Base-by-base conservation (phyloP, 805 yeast species). In the Brettanomyces nanus region DNA sequence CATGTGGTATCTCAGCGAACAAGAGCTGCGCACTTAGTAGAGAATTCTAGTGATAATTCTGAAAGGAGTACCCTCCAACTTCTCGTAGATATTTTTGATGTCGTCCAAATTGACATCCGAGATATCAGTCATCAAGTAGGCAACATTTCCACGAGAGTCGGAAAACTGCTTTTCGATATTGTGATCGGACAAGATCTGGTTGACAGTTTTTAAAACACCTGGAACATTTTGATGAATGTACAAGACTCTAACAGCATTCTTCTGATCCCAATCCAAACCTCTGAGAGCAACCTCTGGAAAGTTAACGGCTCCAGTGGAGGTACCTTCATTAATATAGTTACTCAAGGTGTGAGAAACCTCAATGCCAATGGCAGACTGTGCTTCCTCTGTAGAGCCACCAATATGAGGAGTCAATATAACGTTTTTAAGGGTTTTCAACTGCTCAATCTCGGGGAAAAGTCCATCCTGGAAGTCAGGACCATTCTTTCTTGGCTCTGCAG, bases 351-450 rank as follows among this genome's bases (percentile, higher is more conserved):
- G 71, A 43, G 81, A 85, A 44, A 92, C 98, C 69, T 92, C 98
- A 44, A 90, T 70, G 67, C 98, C 98, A 57, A 92, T 92, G 29
- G 97, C 95, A 40, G 85, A 74, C 73, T 92, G 98, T 28, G 98
- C 98, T 71, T 92, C 98, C 65, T 90, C 97, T 34, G 98, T 92
- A 36, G 97, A 87, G 49, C 98, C 98, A 66, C 98, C 98, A 52
- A 92, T 92, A 60, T 92, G 98, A 25, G 98, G 98, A 39, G 97
- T 81, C 55, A 92, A 73, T 48, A 92, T 87, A 45, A 90, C 77
- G 65, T 92, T 92, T 66, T 89, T 78, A 59, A 87, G 73, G 9
- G 83, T 67, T 50, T 78, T 73, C 52, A 92, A 73, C 59, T 89
- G 96, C 25, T 85, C 69, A 45, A 84, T 74, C 89, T 95, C 92